Percentiles rank a stretch among this genome's conserved stretches.
phyloP scores from a whole-genome alignment of 345 rosid species.

The Euclidium syriacum region DNA sequence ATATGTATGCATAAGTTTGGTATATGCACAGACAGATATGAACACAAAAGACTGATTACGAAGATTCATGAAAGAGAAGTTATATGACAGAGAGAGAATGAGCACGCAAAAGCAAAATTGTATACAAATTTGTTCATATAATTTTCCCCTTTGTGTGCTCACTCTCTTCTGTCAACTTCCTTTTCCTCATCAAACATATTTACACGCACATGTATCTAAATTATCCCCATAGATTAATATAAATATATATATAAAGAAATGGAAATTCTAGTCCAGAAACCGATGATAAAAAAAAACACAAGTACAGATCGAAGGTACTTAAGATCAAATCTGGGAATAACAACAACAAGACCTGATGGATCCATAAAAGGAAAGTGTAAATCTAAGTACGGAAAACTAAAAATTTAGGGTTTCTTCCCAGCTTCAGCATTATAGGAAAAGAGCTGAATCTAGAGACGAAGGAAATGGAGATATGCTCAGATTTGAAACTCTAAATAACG shows the following conservation, averaged over 20 bases:
- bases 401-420: conserved; percentile 25
- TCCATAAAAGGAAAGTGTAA: conserved; percentile 22
- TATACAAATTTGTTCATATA: conserved; percentile 13
- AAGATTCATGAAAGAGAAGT: conserved; percentile 26
- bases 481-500: background rate
- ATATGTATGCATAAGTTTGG: background rate
- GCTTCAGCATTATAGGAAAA: background rate
- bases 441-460: conserved; percentile 3
- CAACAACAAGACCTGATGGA: conserved; percentile 3
- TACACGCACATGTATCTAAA: background rate
- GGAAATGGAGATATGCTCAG: conserved; percentile 1
- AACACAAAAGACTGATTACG: background rate
- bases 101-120: conserved; percentile 34
- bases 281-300: conserved; percentile 12
- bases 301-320: conserved; percentile 30
- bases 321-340: conserved; percentile 25
- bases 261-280: background rate
- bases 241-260: background rate
- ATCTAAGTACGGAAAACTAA: conserved; percentile 13
- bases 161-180: conserved; percentile 37
- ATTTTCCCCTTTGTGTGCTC: conserved; percentile 30
- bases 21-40: background rate
- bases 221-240: background rate
- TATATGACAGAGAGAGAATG: conserved; percentile 22
- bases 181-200: conserved; percentile 15